Evolutionary conservation across 192 early-diverging fungal species (phyloP), one percentile per base, ranked within the genome.

Genomic region (Cetraspora pellucida): DNA sequence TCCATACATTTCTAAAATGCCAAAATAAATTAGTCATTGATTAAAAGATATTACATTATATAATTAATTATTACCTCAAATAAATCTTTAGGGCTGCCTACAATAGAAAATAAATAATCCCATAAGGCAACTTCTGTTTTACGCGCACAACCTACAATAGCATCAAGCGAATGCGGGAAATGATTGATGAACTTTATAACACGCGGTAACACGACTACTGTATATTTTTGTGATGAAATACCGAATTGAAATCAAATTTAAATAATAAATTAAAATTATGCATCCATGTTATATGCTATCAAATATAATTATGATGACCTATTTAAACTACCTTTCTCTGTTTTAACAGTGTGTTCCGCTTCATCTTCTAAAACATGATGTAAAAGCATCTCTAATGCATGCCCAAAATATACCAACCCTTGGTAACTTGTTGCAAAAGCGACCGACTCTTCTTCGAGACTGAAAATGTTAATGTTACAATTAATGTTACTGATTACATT

Each of bases 61-160:
- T 23, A 37, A 30, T 17, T 59, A 31, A 19, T 50, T 27, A 49
- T 60, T 89, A 93, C 93, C 84, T 92, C 86, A 81, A 97, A 99
- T 52, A 99, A 87, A 25, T 82, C 86, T 52, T 91, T 90, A 1
- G 94, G 91, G 30, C 96, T 91, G 11, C 95, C 98, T 1, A 95
- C 91, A 72, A 91, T 88, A 2, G 86, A 84, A 83, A 98, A 98
- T 61, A 98, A 86, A 59, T 89, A 90, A 21, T 89, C 85, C 98
- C 98, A 99, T 47, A 95, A 84, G 16, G 95, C 88, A 0, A 94
- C 91, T 80, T 99, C 98, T n/a, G 94, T 94, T 80, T 99, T 99
- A 72, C 98, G 85, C 8, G 98, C 97, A 79, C 97, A 98, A 37
- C 94, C 92, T 13, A 95, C 95, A 79, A 99, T 93, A 25, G 96